Conservation (phyloP, 768 basidiomycete species). For the Boletales sp. region DNA sequence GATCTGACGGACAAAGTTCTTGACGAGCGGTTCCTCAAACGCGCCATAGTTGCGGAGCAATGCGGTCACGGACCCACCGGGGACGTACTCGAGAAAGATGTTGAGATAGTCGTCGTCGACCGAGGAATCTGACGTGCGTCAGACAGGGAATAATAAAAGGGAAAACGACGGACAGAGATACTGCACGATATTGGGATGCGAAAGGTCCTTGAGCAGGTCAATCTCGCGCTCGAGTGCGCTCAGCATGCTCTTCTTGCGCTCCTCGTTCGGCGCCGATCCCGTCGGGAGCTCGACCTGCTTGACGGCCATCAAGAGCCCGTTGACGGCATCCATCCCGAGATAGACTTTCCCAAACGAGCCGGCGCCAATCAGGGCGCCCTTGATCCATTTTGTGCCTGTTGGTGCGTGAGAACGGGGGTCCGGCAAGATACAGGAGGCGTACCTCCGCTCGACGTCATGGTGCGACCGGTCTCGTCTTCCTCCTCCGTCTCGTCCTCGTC, state of each 20-base stretch:
- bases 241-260: conserved; percentile 91
- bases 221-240: conserved; percentile 92
- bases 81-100: conserved; percentile 96
- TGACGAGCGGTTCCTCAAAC: conserved; percentile 88
- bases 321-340: conserved; percentile 91
- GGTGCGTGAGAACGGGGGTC: conserved; percentile 3
- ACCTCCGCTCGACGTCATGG: conserved; percentile 55
- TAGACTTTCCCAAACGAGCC: conserved; percentile 96
- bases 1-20: conserved; percentile 91
- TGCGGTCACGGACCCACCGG: conserved; percentile 90
- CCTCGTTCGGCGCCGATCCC: conserved; percentile 80
- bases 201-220: conserved; percentile 85
- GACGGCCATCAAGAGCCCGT: conserved; percentile 91
- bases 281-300: conserved; percentile 94
- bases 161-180: conserved; percentile 74
- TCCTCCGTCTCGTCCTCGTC: conserved; percentile 45
- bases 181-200: conserved; percentile 96
- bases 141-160: background rate
- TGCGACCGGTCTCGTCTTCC: conserved; percentile 50
- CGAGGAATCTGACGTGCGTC: conserved; percentile 68
- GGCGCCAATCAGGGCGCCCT: conserved; percentile 91
- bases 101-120: conserved; percentile 88
- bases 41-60: conserved; percentile 88
- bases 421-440: conserved; percentile 9
- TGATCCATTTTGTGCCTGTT: conserved; percentile 91